Conservation (phyloP, 2,329 filamentous ascomycete species). For the Fonsecaea pugnacius region DNA sequence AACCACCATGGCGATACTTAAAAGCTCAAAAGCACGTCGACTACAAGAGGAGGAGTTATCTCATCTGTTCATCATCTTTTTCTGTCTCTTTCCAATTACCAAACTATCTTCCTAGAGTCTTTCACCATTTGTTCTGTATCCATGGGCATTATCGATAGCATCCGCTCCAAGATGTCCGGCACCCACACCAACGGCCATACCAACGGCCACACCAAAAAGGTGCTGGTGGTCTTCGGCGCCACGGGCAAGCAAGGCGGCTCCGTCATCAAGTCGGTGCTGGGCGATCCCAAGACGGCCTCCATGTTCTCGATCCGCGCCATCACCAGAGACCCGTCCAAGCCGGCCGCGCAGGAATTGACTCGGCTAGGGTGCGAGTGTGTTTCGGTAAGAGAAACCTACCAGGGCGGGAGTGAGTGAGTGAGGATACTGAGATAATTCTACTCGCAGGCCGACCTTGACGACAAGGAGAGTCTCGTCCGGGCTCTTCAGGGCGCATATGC, state of each 20-base stretch:
- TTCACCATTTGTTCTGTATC: background rate
- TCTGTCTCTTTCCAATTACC: too few relatives aligned
- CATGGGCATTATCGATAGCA: background rate
- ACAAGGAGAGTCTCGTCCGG: slow-evolving; percentile 44
- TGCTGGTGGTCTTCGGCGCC: slow-evolving; percentile 55
- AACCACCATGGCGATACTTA: background rate
- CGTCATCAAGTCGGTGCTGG: slow-evolving; percentile 52
- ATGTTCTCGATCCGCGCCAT: slow-evolving; percentile 56
- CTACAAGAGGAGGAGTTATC: background rate
- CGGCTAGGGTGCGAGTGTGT: slow-evolving; percentile 42
- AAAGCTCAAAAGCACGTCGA: background rate
- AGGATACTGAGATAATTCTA: slow-evolving; percentile 38
- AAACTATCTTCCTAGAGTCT: background rate
- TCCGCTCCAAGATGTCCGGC: slow-evolving; percentile 6
- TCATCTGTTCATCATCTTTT: too few relatives aligned
- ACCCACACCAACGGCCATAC: background rate
- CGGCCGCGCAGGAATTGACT: slow-evolving; percentile 38
- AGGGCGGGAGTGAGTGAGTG: slow-evolving; percentile 36
- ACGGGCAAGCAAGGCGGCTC: slow-evolving; percentile 59
- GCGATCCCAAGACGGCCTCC: slow-evolving; percentile 50
- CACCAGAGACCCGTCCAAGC: slow-evolving; percentile 49
- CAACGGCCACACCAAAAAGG: slow-evolving; percentile 32
- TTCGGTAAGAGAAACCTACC: slow-evolving; percentile 23
- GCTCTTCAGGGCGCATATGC: slow-evolving; percentile 54
- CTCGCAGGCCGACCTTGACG: slow-evolving; percentile 47